A percentile compares a stretch with the other conserved stretches of the same genome.
These are phyloP conservation scores for Funneliformis caledonium DNA, from an alignment of 371 early-diverging fungal genomes.

Conservation along the genomic window DNA sequence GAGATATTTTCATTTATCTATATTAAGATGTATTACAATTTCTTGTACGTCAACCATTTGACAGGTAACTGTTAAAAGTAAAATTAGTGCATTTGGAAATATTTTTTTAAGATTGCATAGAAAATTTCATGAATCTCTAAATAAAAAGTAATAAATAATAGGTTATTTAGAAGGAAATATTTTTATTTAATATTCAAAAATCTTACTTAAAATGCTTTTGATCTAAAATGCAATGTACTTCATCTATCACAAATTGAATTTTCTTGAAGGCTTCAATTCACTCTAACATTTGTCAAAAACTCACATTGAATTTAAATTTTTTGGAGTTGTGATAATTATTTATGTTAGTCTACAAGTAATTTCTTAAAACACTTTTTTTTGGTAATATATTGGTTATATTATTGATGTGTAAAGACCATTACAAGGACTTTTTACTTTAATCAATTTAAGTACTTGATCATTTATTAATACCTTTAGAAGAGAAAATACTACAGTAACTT, in stretches of 20 bases:
- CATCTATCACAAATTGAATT: neutral
- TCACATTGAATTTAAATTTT: neutral
- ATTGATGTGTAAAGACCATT: neutral
- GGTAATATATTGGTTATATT: neutral
- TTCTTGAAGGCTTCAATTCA: no score
- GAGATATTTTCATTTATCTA: neutral
- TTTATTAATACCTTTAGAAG: neutral
- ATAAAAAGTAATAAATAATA: no score
- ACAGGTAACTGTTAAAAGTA: no score
- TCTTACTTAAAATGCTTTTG: neutral
- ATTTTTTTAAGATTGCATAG: no score
- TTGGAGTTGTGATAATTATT: neutral
- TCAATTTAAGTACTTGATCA: neutral
- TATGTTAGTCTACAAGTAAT: neutral
- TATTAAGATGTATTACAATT: no score
- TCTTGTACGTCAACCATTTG: no score
- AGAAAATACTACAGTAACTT: neutral
- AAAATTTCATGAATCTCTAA: no score
- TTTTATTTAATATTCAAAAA: no score
- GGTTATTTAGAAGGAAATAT: no score
- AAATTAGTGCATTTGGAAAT: no score
- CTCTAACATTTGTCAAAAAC: no score
- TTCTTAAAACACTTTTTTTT: neutral
- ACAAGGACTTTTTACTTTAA: neutral
- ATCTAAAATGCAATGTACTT: neutral